Percentiles rank a stretch among this genome's conserved stretches.
These are phyloP conservation scores for Aspergillus novofumigatus DNA, from an alignment of 2,329 filamentous ascomycete species.

Conservation along the genomic window DNA sequence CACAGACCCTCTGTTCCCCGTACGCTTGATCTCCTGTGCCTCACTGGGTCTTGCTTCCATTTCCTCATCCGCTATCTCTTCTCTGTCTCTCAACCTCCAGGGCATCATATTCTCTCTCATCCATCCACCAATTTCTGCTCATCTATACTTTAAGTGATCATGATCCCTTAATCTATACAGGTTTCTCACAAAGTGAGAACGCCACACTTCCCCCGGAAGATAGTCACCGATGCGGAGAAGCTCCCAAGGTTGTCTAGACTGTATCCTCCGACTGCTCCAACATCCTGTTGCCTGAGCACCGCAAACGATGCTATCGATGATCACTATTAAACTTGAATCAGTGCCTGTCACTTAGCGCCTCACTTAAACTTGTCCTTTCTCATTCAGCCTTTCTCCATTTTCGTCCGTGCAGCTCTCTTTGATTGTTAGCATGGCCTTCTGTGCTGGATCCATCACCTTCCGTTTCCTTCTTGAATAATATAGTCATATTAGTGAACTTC, in stretches of 20 bases:
- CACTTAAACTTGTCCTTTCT: constrained; percentile 4
- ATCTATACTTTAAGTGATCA: constrained; percentile 10
- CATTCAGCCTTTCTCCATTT: constrained; percentile 1
- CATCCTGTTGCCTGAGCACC: constrained; percentile 22
- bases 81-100: neutral
- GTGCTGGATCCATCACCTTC: constrained; percentile 24
- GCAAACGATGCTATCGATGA: constrained; percentile 23
- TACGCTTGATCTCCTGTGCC: constrained; percentile 9
- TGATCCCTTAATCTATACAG: constrained; percentile 20
- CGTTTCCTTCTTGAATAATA: constrained; percentile 32
- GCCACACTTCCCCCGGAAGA: constrained; percentile 22
- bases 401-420: constrained; percentile 1
- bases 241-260: constrained; percentile 29
- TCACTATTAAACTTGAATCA: constrained; percentile 12
- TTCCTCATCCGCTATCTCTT: constrained; percentile 5
- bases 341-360: constrained; percentile 13
- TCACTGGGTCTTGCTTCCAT: constrained; percentile 14
- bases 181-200: constrained; percentile 25
- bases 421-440: constrained; percentile 39
- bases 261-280: constrained; percentile 24
- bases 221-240: constrained; percentile 37
- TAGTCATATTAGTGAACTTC: neutral
- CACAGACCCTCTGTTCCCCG: constrained; percentile 28
- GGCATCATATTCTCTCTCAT: constrained; percentile 7
- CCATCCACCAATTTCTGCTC: neutral